Evolutionary conservation across 2,329 filamentous ascomycete genomes (phyloP).

Genomic region (Exophiala dermatitidis): DNA sequence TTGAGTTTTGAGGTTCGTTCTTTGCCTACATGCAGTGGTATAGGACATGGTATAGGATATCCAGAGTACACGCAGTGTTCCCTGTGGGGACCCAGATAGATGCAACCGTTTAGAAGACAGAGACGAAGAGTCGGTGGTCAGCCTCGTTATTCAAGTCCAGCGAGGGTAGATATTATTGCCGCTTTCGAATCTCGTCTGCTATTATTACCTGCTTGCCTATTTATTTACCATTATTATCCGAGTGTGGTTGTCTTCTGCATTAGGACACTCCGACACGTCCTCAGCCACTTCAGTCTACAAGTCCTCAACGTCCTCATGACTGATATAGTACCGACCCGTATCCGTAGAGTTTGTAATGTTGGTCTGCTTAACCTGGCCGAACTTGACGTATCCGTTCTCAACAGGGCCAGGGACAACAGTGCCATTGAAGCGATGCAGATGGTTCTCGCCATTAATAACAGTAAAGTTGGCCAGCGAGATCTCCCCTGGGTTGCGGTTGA

Average conservation of each 20-base stretch:
- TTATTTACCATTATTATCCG: no score
- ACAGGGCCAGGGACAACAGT: conserved; percentile 43
- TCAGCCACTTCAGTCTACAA: neutral
- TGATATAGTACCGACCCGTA: conserved; percentile 32
- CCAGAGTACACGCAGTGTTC: no score
- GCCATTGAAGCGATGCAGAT: conserved; percentile 42
- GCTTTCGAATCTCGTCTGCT: no score
- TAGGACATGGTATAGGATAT: no score
- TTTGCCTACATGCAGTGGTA: no score
- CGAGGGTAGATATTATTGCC: no score
- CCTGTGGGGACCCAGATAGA: no score
- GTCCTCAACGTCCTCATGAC: conserved; percentile 18
- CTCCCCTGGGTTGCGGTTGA: conserved; percentile 55
- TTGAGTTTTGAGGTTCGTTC: no score
- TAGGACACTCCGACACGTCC: neutral
- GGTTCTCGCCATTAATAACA: conserved; percentile 55
- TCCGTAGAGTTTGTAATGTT: conserved; percentile 33
- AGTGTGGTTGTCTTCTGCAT: neutral
- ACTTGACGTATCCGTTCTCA: conserved; percentile 35
- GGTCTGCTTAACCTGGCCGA: conserved; percentile 30
- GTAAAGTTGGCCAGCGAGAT: conserved; percentile 64
- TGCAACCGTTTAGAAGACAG: no score
- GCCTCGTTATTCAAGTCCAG: no score
- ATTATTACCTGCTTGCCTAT: no score
- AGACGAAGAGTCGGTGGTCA: no score